Evolutionary conservation across 345 rosid genomes (phyloP).

Genomic region (Microcos paniculata): DNA sequence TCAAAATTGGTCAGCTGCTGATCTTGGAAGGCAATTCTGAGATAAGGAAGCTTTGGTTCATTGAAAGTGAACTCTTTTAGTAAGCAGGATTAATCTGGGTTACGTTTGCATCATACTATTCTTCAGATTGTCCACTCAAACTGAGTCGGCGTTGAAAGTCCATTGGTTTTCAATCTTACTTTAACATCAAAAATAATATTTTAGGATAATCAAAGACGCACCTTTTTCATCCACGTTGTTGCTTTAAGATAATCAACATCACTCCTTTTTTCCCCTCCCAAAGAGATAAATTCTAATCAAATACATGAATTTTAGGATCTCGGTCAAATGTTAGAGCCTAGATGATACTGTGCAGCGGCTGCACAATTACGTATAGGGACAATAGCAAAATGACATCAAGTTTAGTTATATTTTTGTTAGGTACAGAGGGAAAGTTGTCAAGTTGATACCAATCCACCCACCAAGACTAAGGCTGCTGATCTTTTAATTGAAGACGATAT

Average conservation of each 20-base stretch:
- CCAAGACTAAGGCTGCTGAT: background rate
- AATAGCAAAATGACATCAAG: background rate
- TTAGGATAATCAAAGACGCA: background rate
- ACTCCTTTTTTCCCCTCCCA: background rate
- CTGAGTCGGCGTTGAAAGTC: background rate
- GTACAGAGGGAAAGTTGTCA: background rate
- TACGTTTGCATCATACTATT: background rate
- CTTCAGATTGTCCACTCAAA: background rate
- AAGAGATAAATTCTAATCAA: background rate
- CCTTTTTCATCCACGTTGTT: background rate
- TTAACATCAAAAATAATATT: no score
- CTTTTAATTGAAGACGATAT: background rate
- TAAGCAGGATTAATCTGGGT: background rate
- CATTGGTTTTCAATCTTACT: no score
- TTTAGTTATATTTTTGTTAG: conserved; percentile 2
- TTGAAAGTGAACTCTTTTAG: background rate
- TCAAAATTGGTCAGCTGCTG: no score
- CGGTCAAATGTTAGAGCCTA: no score
- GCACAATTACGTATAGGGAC: background rate
- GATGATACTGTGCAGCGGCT: no score
- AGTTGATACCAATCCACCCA: background rate
- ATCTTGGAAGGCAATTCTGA: no score
- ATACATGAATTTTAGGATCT: no score
- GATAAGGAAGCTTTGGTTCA: no score
- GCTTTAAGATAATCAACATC: background rate